These are phyloP conservation scores for Epichloe typhina DNA, from an alignment of 2,329 filamentous ascomycete genomes.

Conservation along the genomic window DNA sequence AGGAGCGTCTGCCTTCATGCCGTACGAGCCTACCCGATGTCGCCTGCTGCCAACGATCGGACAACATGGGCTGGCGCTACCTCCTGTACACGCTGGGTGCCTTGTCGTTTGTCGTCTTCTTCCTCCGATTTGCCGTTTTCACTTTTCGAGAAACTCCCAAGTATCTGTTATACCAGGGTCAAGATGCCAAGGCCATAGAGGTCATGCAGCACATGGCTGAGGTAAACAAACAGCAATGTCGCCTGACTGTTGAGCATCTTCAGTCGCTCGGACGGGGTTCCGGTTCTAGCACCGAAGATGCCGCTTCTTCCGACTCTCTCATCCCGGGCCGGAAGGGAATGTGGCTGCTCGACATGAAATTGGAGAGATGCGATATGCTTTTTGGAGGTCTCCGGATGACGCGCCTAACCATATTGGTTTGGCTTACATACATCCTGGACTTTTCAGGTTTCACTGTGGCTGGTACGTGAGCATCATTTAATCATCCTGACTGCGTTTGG, in stretches of 20 bases:
- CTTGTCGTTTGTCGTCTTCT: conserved; percentile 28
- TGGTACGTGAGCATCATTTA: conserved; percentile 9
- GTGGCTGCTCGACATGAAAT: not conserved
- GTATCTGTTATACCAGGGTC: conserved; percentile 29
- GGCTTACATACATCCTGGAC: conserved; percentile 26
- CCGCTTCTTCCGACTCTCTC: not conserved
- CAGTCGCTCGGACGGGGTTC: conserved; percentile 11
- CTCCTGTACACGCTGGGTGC: conserved; percentile 31
- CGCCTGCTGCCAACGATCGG: conserved; percentile 10
- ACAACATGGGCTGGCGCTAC: conserved; percentile 40
- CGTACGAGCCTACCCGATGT: conserved; percentile 14
- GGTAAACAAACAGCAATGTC: conserved; percentile 21
- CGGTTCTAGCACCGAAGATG: not conserved
- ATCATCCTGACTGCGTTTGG: not conserved
- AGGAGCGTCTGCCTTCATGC: conserved; percentile 3
- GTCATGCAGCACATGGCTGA: conserved; percentile 33
- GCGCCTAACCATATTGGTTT: conserved; percentile 20
- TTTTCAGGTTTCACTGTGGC: conserved; percentile 26
- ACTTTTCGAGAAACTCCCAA: conserved; percentile 34
- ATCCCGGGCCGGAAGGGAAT: not conserved
- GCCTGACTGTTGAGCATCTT: conserved; percentile 25
- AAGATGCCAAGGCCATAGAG: conserved; percentile 32
- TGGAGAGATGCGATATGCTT: conserved; percentile 19
- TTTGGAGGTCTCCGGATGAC: conserved; percentile 21
- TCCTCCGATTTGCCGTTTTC: conserved; percentile 33